Conservation (phyloP, 805 yeast genomes). For the Wickerhamiella occidentalis region DNA sequence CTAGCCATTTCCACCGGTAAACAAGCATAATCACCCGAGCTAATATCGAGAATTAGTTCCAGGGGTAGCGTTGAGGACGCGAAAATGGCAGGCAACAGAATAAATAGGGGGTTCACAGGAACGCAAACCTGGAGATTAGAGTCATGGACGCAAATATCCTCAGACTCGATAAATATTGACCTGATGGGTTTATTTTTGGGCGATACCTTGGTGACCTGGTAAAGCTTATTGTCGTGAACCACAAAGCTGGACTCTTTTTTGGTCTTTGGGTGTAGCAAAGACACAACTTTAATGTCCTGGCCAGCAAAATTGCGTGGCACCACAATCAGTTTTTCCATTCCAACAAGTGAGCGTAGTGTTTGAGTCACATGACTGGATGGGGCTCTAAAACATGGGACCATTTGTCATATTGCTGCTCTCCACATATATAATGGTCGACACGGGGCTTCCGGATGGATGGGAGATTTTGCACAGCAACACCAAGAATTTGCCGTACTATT, state of each 20-base stretch:
- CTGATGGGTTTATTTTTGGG: background rate
- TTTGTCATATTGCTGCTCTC: background rate
- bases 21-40: conserved; percentile 13
- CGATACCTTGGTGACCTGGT: conserved; percentile 19
- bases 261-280: conserved; percentile 22
- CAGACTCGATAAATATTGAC: background rate
- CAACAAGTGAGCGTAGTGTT: background rate
- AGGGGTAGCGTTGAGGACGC: conserved; percentile 18
- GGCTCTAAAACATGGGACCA: background rate
- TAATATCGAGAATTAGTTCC: conserved; percentile 23
- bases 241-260: conserved; percentile 17
- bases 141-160: conserved; percentile 5
- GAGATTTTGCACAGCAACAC: conserved; percentile 64
- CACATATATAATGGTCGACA: conserved; percentile 17
- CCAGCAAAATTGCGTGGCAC: conserved; percentile 16
- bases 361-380: background rate
- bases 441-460: conserved; percentile 87
- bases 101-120: conserved; percentile 23
- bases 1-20: conserved; percentile 15
- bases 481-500: conserved; percentile 74
- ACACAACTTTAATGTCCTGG: conserved; percentile 12
- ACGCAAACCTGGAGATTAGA: conserved; percentile 21
- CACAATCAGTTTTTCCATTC: background rate
- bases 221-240: conserved; percentile 12
- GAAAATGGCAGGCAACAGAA: conserved; percentile 20